Evolutionary conservation across 2,329 filamentous ascomycete genomes (phyloP).

Genomic region (Ophiocordyceps robertsii): DNA sequence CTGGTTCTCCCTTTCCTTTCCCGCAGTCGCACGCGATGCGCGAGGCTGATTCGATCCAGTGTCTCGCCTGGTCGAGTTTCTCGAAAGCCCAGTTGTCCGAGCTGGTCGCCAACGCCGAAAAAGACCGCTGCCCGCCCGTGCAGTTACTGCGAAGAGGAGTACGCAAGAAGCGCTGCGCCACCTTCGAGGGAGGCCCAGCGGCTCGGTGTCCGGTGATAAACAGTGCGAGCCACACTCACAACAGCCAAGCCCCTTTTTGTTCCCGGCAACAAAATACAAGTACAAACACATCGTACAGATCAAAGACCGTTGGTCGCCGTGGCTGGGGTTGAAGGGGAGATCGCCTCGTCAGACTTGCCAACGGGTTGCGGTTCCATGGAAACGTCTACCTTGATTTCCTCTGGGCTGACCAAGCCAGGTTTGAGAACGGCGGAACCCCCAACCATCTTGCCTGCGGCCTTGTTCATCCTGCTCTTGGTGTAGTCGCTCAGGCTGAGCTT

Average conservation of each 20-base stretch:
- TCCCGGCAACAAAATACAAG: background rate
- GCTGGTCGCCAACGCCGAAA: background rate
- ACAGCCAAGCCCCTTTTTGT: no score
- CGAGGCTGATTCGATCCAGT: background rate
- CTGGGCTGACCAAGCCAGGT: slow-evolving; percentile 19
- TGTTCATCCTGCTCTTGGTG: slow-evolving; percentile 43
- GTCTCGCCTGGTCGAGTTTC: background rate
- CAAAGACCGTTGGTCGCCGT: slow-evolving; percentile 14
- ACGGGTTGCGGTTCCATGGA: slow-evolving; percentile 15
- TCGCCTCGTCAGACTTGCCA: slow-evolving; percentile 14
- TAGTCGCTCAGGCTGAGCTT: slow-evolving; percentile 56
- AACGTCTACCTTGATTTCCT: slow-evolving; percentile 23
- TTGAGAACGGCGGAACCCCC: slow-evolving; percentile 16
- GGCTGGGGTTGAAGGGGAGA: slow-evolving; percentile 8
- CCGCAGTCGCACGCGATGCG: background rate
- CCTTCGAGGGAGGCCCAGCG: no score
- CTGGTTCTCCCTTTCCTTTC: background rate
- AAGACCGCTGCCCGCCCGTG: background rate
- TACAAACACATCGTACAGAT: slow-evolving; percentile 12
- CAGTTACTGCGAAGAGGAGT: background rate
- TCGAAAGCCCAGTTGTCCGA: background rate
- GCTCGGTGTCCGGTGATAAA: no score
- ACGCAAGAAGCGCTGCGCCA: background rate
- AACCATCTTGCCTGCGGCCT: slow-evolving; percentile 27
- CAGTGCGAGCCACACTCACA: no score